Evolutionary conservation across 2,329 filamentous ascomycete genomes (phyloP).

Genomic region (Geoglossum cookeanum): DNA sequence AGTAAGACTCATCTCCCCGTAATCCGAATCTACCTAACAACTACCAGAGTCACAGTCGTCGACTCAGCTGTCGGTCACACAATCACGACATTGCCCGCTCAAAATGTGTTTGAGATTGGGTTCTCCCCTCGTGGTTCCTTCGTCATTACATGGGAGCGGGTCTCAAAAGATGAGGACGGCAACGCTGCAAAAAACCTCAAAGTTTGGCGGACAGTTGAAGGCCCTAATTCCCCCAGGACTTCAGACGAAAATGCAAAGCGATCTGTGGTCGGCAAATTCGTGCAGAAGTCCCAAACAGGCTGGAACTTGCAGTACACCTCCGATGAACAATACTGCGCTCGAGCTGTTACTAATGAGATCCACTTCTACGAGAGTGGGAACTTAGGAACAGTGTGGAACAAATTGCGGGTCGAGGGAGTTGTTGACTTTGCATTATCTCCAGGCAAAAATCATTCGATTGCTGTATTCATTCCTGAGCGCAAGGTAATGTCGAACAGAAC

Average conservation of each 20-base stretch:
- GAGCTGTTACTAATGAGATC: slow-evolving; percentile 88
- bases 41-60: slow-evolving; percentile 53
- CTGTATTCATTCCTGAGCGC: slow-evolving; percentile 86
- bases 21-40: slow-evolving; percentile 7
- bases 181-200: slow-evolving; percentile 93
- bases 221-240: slow-evolving; percentile 31
- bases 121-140: slow-evolving; percentile 89
- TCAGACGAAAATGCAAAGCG: slow-evolving; percentile 43
- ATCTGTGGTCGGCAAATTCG: slow-evolving; percentile 53
- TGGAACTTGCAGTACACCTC: slow-evolving; percentile 96
- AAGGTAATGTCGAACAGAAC: slow-evolving; percentile 41
- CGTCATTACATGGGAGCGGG: slow-evolving; percentile 91
- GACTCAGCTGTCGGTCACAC: slow-evolving; percentile 60
- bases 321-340: slow-evolving; percentile 85
- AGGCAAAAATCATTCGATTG: slow-evolving; percentile 76
- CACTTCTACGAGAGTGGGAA: slow-evolving; percentile 89
- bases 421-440: slow-evolving; percentile 77
- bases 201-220: slow-evolving; percentile 75
- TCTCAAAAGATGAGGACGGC: slow-evolving; percentile 78
- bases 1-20: slow-evolving; percentile 23
- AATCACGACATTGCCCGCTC: slow-evolving; percentile 54
- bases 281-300: slow-evolving; percentile 82
- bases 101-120: slow-evolving; percentile 81
- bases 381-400: slow-evolving; percentile 79
- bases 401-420: slow-evolving; percentile 80